Evolutionary conservation across 148 eudicot genomes (phyloP).

Genomic region (Diospyros kaki): DNA sequence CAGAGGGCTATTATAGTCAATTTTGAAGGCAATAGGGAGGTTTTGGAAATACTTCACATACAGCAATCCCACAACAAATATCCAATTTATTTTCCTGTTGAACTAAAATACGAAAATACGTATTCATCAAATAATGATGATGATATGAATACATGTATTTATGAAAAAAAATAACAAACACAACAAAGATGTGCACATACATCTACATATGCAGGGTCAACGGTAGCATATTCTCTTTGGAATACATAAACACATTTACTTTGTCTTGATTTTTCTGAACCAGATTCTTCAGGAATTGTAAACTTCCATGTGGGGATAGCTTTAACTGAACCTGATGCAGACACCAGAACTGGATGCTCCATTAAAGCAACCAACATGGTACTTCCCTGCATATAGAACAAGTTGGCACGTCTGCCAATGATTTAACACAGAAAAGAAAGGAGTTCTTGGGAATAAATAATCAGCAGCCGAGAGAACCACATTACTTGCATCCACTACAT

Average conservation of each 20-base stretch:
- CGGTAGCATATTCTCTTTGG: conserved; percentile 93
- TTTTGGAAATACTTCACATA: neutral
- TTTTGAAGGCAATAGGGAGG: neutral
- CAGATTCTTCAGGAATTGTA: conserved; percentile 39
- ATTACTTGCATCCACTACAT: neutral
- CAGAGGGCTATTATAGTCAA: neutral
- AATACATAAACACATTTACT: conserved; percentile 71
- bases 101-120: too few relatives aligned
- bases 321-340: conserved; percentile 60
- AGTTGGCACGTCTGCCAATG: conserved; percentile 3
- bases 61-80: neutral
- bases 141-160: neutral
- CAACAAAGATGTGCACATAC: conserved; percentile 37
- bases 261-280: conserved; percentile 27
- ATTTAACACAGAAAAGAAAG: neutral
- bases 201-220: conserved; percentile 77
- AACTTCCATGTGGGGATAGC: conserved; percentile 51
- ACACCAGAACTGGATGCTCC: conserved; percentile 65
- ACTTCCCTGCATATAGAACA: conserved; percentile 39
- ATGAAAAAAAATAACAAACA: neutral
- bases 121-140: too few relatives aligned
- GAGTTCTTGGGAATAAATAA: neutral
- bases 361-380: conserved; percentile 45
- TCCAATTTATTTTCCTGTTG: too few relatives aligned
- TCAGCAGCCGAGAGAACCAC: conserved; percentile 3